Evolutionary conservation across 805 yeast genomes (phyloP).

Genomic region (Candida andamanensis): DNA sequence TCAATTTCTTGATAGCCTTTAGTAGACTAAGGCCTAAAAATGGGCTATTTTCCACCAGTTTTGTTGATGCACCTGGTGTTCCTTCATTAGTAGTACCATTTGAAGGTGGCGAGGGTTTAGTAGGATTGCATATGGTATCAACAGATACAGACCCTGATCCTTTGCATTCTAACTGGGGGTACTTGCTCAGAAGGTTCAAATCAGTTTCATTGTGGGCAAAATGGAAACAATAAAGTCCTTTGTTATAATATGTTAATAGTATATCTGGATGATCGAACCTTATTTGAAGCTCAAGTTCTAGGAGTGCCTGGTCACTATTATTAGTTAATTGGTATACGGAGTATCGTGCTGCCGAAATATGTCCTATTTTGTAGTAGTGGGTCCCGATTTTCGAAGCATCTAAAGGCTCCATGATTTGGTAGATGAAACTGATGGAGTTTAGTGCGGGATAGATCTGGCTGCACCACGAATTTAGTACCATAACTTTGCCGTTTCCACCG

Average conservation of each 20-base stretch:
- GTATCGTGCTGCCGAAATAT: conserved; percentile 25
- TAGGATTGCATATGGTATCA: conserved; percentile 27
- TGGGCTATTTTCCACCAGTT: conserved; percentile 15
- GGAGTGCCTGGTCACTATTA: conserved; percentile 31
- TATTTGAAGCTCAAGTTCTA: conserved; percentile 35
- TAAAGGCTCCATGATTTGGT: conserved; percentile 10
- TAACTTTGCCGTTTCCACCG: too few species aligned
- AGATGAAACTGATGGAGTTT: too few species aligned
- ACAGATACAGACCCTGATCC: conserved; percentile 17
- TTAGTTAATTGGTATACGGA: conserved; percentile 23
- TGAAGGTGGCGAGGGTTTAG: conserved; percentile 13
- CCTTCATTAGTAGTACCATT: not conserved
- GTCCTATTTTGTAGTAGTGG: conserved; percentile 39
- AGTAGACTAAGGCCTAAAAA: conserved; percentile 32
- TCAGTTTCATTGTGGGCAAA: conserved; percentile 20
- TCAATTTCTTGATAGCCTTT: conserved; percentile 36
- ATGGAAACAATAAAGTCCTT: conserved; percentile 31
- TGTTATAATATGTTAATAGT: conserved; percentile 38
- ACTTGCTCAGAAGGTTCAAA: conserved; percentile 15
- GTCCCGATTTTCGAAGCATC: conserved; percentile 27
- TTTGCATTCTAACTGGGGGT: conserved; percentile 22
- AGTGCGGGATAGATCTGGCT: too few species aligned
- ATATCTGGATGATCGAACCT: conserved; percentile 32
- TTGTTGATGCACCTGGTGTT: not conserved
- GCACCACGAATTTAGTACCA: too few species aligned